Conservation (phyloP, 345 rosid genomes). For the Rhizophora apiculata region DNA sequence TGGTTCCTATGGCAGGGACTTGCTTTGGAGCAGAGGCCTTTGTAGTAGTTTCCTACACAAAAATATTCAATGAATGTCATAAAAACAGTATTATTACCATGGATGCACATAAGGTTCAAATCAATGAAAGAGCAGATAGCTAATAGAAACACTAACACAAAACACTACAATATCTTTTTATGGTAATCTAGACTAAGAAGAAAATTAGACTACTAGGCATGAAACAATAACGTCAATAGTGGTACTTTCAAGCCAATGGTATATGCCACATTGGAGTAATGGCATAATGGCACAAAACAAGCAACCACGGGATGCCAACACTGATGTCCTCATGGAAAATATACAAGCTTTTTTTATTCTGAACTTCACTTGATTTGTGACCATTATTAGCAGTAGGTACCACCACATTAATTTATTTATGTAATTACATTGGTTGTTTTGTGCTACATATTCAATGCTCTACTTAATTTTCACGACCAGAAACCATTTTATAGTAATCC, state of each 20-base stretch:
- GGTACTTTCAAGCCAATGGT: too few relatives aligned
- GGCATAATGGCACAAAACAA: background rate
- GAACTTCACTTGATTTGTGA: background rate
- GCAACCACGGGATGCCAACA: background rate
- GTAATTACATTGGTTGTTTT: background rate
- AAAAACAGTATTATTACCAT: background rate
- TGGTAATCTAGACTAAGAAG: too few relatives aligned
- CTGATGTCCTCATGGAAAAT: background rate
- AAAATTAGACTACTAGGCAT: too few relatives aligned
- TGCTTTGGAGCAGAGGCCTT: background rate
- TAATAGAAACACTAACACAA: too few relatives aligned
- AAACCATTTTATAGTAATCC: background rate
- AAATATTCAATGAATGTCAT: background rate
- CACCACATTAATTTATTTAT: background rate
- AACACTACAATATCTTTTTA: too few relatives aligned
- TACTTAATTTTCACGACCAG: too few relatives aligned
- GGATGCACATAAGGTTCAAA: background rate
- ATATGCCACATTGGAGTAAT: too few relatives aligned
- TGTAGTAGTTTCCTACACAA: slow-evolving; percentile 2
- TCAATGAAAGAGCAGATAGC: background rate
- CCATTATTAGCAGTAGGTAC: background rate
- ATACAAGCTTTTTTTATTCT: background rate
- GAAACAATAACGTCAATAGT: too few relatives aligned
- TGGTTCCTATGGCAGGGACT: background rate
- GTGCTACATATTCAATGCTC: background rate